Evolutionary conservation across 768 basidiomycete genomes (phyloP), one percentile per base, ranked within the genome.

Genomic region (Psilocybe azurescens): DNA sequence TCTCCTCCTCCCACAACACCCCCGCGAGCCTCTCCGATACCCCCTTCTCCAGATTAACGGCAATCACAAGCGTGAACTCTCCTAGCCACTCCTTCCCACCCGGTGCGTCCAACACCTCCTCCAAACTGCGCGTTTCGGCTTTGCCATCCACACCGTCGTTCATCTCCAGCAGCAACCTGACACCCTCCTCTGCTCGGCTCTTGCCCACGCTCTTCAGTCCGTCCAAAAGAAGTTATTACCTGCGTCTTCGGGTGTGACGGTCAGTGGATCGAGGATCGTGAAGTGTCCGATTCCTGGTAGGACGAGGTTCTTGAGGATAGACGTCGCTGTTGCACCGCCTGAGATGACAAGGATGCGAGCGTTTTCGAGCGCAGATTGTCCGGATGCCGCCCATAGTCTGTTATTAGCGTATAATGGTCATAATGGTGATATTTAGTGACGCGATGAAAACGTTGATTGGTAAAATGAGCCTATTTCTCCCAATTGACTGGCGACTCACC

Each of bases 201-300:
- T 89, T 90, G 5, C 94, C 94, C 49, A 99, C 81, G 68, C 89
- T 92, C n/a, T 85, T 76, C 3, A 77, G 74, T 0, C 88, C 90
- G 44, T 91, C 86, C 28, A 99, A 81, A 99, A 99, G 80, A 99
- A 99, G 79, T 99, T 99, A 81, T 95, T 94, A 0, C 95, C 95
- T 0, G 94, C 88, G 68, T 99, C 96, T 59, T 88, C 84, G 1
- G 87, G 81, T 0, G 87, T 81, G 30, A 89, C 89, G 41, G 73
- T 58, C 2, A 75, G 72, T 24, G 84, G 76, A 70, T 96, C 95
- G 61, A 97, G 85, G 73, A 99, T 86, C 52, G 96, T 97, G 73
- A 97, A 99, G 71, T 92, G 87, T n/a, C 96, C 94, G 65, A 98
- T 88, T 7, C 97, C 97, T 2, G 97, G 97, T 7, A 99, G 86